Base-by-base conservation (phyloP, 805 yeast genomes). In the Candida tibetensis region DNA sequence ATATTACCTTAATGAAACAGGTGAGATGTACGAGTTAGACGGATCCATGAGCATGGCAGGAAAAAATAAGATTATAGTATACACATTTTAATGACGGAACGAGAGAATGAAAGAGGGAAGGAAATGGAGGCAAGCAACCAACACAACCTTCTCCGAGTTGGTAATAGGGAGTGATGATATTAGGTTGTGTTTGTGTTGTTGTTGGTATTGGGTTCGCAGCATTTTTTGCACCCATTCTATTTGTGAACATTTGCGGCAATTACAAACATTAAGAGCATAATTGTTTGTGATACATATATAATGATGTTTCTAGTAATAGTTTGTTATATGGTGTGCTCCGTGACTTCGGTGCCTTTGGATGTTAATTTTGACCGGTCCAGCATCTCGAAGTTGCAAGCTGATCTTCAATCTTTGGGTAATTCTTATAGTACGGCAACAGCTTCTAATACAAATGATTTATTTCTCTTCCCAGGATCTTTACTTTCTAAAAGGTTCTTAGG, bases 21-120 rank as follows among this genome's bases (percentile, higher is more conserved):
- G 66, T 13, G 63, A 62, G 39, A 54, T 64, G 59, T 53, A 48
- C 36, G 61, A 60, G 28, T 29, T 60, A 4, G 44, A 42, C 18
- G 28, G 30, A 3, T 26, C 27, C 15, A 42, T 39, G 28, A 54
- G 58, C 28, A 40, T 55, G 14, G 32, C 47, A 29, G 55, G 53
- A 4, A 53, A 49, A 30, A 50, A 51, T 28, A 58, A 54, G 37
- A 55, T 61, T 13, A 42, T 62, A 14, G 66, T 62, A 26, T 62
- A 62, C 34, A 53, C 64, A 10, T 52, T 49, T 32, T 51, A 44
- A 28, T 15, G 23, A 22, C 31, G 14, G 29, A 26, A n/a, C n/a
- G n/a, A n/a, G n/a, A n/a, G n/a, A n/a, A n/a, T n/a, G n/a, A n/a
- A n/a, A n/a, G n/a, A n/a, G n/a, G n/a, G n/a, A n/a, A n/a, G n/a